Base-by-base conservation (phyloP, 192 early-diverging fungal genomes). In the Coemansia sp. region DNA sequence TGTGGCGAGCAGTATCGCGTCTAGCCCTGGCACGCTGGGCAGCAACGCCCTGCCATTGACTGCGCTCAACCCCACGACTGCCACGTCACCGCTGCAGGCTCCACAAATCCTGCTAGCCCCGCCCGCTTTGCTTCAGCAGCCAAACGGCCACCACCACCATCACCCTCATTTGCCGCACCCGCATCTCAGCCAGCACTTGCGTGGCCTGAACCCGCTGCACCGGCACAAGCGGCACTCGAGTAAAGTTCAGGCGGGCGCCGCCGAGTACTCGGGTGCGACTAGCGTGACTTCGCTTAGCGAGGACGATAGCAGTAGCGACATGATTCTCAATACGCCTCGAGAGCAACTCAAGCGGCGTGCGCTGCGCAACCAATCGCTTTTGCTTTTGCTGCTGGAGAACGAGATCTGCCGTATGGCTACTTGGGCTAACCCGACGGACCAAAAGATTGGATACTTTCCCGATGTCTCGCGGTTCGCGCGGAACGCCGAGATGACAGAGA, bases 331-430 rank as follows among this genome's bases (percentile, higher is more conserved):
- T 27, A 51, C 37, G 19, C 35, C 71, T 46, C 73, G 79, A 29
- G 79, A 82, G 54, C 58, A 70, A n/a, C 65, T 73, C 9, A 72
- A 68, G 35, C 64, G 67, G 45, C 75, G 76, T 7, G 63, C 76
- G 0, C 69, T 59, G 49, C 68, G 65, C 38, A 69, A 68, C 68
- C 64, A 60, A 32, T 57, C 65, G 60, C 67, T 98, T 24, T 70
- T 99, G 29, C 70, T 94, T 37, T 65, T 99, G 39, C 85, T 99
- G 40, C 68, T 96, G 25, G 96, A 97, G 71, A 93, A 91, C 64
- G 98, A 99, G 72, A 73, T 98, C 51, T 84, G 86, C 46, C 88
- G 94, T 19, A 77, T 96, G 68, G 86, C 88, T 17, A 88, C 92
- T 1, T 98, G 98, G 96, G 82, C 86, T 43, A 90, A 90, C 43